These are phyloP conservation scores for Thraustotheca clavata DNA, from an alignment of 352 stramenopile species.

Conservation along the genomic window DNA sequence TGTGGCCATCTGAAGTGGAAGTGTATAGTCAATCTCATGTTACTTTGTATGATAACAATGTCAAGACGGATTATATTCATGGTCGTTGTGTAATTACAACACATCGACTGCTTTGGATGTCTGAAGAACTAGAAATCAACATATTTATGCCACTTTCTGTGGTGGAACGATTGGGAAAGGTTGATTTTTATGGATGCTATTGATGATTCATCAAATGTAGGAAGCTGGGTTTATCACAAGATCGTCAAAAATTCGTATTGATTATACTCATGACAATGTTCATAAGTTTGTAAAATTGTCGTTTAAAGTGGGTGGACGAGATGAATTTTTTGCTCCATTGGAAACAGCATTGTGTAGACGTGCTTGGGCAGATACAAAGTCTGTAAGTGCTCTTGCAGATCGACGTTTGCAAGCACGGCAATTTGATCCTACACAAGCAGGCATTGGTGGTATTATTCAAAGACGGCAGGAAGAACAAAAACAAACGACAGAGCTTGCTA, in stretches of 20 bases:
- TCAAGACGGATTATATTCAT: constrained; percentile 61
- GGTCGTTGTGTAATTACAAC: constrained; percentile 75
- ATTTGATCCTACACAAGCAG: constrained; percentile 67
- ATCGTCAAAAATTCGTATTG: constrained; percentile 76
- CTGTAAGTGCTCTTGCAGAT: constrained; percentile 57
- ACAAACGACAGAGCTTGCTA: constrained; percentile 64
- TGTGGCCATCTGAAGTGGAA: constrained; percentile 77
- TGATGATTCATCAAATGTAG: constrained; percentile 19
- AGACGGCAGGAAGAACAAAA: constrained; percentile 72
- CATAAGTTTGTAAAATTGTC: constrained; percentile 65
- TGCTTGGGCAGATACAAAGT: constrained; percentile 68
- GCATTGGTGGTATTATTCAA: constrained; percentile 73
- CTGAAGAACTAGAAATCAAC: constrained; percentile 4
- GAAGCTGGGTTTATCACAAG: constrained; percentile 76
- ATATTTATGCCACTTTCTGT: constrained; percentile 8
- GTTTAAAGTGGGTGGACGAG: constrained; percentile 76
- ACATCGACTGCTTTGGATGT: constrained; percentile 60
- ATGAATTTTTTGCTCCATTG: constrained; percentile 77
- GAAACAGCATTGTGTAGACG: constrained; percentile 51
- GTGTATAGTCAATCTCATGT: constrained; percentile 83
- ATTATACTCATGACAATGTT: constrained; percentile 22
- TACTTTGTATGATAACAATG: constrained; percentile 67
- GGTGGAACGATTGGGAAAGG: constrained; percentile 16
- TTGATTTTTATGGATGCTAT: background rate
- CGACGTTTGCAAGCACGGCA: constrained; percentile 63